Conservation (phyloP, 2,329 filamentous ascomycete species). For the Graphiopsis chlorocephala region DNA sequence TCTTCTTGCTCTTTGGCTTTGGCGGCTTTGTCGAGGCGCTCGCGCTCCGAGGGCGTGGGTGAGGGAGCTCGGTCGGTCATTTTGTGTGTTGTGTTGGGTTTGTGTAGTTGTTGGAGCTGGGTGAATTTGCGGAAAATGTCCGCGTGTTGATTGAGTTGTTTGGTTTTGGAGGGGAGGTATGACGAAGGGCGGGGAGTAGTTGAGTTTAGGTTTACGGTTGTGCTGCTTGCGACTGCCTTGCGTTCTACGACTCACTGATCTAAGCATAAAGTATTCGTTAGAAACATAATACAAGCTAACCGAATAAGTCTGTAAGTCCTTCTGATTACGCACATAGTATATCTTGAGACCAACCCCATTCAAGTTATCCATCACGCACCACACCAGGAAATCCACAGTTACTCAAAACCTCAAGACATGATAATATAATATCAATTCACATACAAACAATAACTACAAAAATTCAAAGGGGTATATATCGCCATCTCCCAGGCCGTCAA, state of each 20-base stretch:
- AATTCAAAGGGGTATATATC: constrained; percentile 7
- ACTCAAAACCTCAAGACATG: not conserved
- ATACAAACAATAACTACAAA: not conserved
- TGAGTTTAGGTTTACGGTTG: not conserved
- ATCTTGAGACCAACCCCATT: not conserved
- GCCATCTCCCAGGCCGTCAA: not conserved
- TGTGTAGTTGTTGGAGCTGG: not conserved
- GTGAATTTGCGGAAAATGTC: not conserved
- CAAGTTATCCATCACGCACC: not conserved
- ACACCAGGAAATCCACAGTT: not conserved
- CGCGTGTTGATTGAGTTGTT: constrained; percentile 4
- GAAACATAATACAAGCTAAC: not conserved
- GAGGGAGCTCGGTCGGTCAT: constrained; percentile 34
- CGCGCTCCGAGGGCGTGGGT: constrained; percentile 53
- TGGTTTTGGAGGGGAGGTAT: not conserved
- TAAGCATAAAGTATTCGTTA: not conserved
- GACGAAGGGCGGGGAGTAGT: not conserved
- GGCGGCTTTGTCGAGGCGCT: constrained; percentile 55
- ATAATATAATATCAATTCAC: not conserved
- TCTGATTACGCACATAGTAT: not conserved
- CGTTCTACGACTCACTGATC: too few species aligned
- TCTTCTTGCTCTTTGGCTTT: constrained; percentile 76
- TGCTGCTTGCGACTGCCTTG: not conserved
- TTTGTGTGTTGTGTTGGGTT: not conserved
- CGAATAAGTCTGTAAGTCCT: not conserved